phyloP scores from a whole-genome alignment of 805 yeast genomes.

The Millerozyma acaciae region DNA sequence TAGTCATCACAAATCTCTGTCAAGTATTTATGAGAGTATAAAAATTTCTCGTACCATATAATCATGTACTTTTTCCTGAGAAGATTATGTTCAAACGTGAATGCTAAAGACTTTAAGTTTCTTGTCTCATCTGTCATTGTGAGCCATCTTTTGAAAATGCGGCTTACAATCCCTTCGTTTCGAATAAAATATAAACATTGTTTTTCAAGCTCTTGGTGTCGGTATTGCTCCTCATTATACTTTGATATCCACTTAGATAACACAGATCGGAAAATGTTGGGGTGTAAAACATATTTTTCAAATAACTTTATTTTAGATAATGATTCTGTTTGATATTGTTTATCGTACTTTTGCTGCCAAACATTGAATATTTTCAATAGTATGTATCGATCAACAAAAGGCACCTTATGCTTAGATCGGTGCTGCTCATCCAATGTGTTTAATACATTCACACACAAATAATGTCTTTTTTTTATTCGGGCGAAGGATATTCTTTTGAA shows the following conservation, averaged over 20 bases:
- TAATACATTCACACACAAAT: slow-evolving; percentile 6
- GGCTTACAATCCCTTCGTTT: slow-evolving; percentile 2
- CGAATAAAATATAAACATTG: slow-evolving; percentile 6
- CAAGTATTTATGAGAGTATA: slow-evolving; percentile 19
- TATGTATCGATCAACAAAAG: slow-evolving; percentile 1
- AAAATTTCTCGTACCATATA: slow-evolving; percentile 32
- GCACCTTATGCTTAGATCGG: too few species aligned
- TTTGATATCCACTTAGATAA: slow-evolving; percentile 20
- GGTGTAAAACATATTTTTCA: slow-evolving; percentile 10
- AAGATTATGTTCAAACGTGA: slow-evolving; percentile 14
- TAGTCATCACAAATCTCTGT: slow-evolving; percentile 28
- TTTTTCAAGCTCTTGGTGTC: slow-evolving; percentile 7
- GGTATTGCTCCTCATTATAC: slow-evolving; percentile 13
- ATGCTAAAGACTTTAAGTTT: slow-evolving; percentile 10
- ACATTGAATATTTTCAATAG: slow-evolving; percentile 6
- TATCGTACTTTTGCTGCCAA: slow-evolving; percentile 23
- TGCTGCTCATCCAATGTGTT: too few species aligned
- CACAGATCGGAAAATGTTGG: slow-evolving; percentile 8
- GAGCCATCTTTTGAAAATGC: slow-evolving; percentile 14
- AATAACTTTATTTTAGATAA: slow-evolving; percentile 16
- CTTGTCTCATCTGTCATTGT: slow-evolving; percentile 1
- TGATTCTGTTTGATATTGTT: slow-evolving; percentile 18
- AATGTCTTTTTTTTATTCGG: slow-evolving; percentile 4
- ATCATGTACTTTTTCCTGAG: slow-evolving; percentile 24
- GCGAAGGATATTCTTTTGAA: slow-evolving; percentile 18